Percentiles rank a stretch among this genome's conserved stretches.
These are phyloP conservation scores for Solanum tacnaense DNA, from an alignment of 257 asterid species.

Conservation along the genomic window DNA sequence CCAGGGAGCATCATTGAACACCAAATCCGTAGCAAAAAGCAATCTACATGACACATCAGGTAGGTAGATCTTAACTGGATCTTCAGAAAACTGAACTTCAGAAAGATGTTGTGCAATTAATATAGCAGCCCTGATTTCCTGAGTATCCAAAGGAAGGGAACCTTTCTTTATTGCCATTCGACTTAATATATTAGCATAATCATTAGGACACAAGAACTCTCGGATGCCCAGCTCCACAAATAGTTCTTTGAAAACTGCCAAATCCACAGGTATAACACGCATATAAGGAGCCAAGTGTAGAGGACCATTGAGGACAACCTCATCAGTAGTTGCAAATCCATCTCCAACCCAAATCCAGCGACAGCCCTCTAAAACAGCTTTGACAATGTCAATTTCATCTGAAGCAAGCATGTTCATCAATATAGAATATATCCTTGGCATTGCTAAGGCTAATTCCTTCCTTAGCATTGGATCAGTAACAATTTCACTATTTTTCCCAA, in stretches of 20 bases:
- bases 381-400: constrained; percentile 86
- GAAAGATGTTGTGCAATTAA: constrained; percentile 87
- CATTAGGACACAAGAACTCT: constrained; percentile 63
- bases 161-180: constrained; percentile 75
- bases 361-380: constrained; percentile 88
- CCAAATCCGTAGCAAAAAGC: constrained; percentile 54
- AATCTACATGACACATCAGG: constrained; percentile 82
- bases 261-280: constrained; percentile 85
- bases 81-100: constrained; percentile 57
- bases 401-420: constrained; percentile 58
- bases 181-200: constrained; percentile 67
- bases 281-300: constrained; percentile 93
- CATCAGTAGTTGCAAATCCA: constrained; percentile 81
- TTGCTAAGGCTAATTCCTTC: constrained; percentile 79
- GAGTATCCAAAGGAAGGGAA: constrained; percentile 55
- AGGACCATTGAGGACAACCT: constrained; percentile 92
- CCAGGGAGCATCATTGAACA: constrained; percentile 96
- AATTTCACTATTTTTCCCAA: constrained; percentile 85
- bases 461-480: constrained; percentile 66
- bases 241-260: constrained; percentile 79
- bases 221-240: constrained; percentile 82
- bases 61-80: constrained; percentile 51
- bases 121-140: constrained; percentile 75
- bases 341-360: constrained; percentile 99
- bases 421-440: constrained; percentile 87